Percentiles rank a stretch among this genome's conserved stretches.
Conservation (phyloP, 1,284 basidiomycete genomes). For the Heterobasidion occidentale region DNA sequence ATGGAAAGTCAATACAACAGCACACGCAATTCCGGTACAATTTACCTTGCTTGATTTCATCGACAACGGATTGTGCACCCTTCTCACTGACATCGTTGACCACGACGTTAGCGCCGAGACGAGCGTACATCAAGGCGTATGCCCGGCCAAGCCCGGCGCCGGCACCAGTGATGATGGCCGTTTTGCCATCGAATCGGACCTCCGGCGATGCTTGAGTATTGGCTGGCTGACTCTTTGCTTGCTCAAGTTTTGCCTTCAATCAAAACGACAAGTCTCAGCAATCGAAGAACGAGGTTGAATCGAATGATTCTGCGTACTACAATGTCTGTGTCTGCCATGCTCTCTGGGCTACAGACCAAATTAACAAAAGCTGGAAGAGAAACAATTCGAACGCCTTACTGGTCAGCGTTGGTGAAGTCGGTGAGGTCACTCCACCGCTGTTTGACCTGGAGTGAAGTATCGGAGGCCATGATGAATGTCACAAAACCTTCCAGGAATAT, state of each 20-base stretch:
- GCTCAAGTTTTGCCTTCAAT: conserved; percentile 51
- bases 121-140: conserved; percentile 88
- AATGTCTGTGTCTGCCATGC: conserved; percentile 62
- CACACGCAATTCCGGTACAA: conserved; percentile 9
- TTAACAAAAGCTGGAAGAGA: conserved; percentile 2
- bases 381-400: conserved; percentile 39
- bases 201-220: conserved; percentile 71
- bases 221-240: conserved; percentile 56
- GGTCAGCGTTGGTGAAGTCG: conserved; percentile 73
- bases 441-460: conserved; percentile 46
- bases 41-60: conserved; percentile 78
- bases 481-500: no score
- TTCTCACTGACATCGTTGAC: conserved; percentile 94
- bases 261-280: background rate
- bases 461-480: background rate
- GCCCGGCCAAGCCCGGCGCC: conserved; percentile 90
- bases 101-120: conserved; percentile 92
- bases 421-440: conserved; percentile 76
- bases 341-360: conserved; percentile 46
- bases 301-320: conserved; percentile 19
- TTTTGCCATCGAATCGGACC: conserved; percentile 85
- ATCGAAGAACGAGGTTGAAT: background rate
- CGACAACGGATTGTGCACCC: conserved; percentile 77
- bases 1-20: background rate
- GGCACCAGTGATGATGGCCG: conserved; percentile 91